Base-by-base conservation (phyloP, 352 stramenopile genomes). In the Plasmopara viticola region DNA sequence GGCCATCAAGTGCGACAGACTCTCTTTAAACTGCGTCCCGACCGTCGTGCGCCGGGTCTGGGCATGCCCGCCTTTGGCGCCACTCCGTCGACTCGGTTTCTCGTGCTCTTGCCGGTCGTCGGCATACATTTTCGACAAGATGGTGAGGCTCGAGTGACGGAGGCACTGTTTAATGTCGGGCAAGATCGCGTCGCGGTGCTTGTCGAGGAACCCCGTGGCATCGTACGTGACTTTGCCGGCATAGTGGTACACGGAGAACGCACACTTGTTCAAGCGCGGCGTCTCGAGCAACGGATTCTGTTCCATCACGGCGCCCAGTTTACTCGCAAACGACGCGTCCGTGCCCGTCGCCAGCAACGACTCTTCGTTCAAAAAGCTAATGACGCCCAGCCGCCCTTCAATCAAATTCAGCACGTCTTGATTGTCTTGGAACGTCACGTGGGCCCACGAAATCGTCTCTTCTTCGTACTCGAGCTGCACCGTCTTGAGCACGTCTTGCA, bases 401-500 rank as follows among this genome's bases (percentile, higher is more conserved):
- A 96, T 93, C 39, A 96, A 62, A 58, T 94, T 86, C 35, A 96
- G 66, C 54, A 96, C 86, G 39, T 95, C 86, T 58, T 94, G 84
- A 66, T 96, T 96, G 51, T 96, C 86, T 13, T 78, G 73, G 52
- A 95, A 96, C 15, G 83, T 76, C 35, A 97, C 88, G 58, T 95
- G 85, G 4, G 77, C 80, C 88, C 88, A 97, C 45, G 84, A 78
- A 40, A 97, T 97, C 40, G 90, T 89, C 51, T 97, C 88, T 44
- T 94, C 81, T 59, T 96, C 87, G 68, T 96, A 96, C 57, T 95
- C 86, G 15, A 84, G 64, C 56, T 96, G 80, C 17, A 94, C 84
- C 2, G 94, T 86, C 68, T 98, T 97, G 25, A 98, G 82, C 49
- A 96, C 92, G 39, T 96, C 84, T 56, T 88, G 77, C 4, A 87